Base-by-base conservation (phyloP, 2,329 filamentous ascomycete species). In the Xylaria sp. region DNA sequence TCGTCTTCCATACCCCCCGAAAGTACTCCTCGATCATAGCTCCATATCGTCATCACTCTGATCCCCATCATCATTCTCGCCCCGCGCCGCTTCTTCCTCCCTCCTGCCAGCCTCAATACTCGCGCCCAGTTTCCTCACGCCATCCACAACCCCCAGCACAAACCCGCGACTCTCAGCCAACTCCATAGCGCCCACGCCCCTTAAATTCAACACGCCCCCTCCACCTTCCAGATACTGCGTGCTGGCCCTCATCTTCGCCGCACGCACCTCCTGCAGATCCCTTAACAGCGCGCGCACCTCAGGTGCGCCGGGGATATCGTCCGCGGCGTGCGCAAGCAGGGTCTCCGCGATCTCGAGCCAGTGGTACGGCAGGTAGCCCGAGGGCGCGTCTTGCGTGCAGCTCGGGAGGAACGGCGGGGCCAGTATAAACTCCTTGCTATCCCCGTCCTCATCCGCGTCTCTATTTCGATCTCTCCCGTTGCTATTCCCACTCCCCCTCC, bases 341-440 rank as follows among this genome's bases (percentile, higher is more conserved):
- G 97, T 89, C 80, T 97, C 94, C 19, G 92, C 91, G 8, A 98
- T 82, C 81, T 98, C 96, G 50, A 97, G 87, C 94, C 95, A 99
- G 82, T 98, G 95, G 78, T 97, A 98, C 0, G 96, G 96, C 36
- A 99, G 83, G 14, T 90, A 88, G 48, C 89, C 89, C 0, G 89
- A 82, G 8, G 90, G 89, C 1, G 91, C 88, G 55, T 88, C 84
- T 21, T 90, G 88, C 0, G 91, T 94, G 71, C 92, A 93, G 17
- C 90, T 90, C 0, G 89, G 88, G 1, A 97, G 81, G 77, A 98
- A 98, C 0, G 95, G 95, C 3, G 94, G 88, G 0, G 90, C 89
- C 0, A 89, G 77, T 1, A 82, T 36, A 17, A 65, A 9, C 8
- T 65, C 21, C 47, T 73, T 61, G 73, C 50, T 11, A 4, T 75